A percentile compares a stretch with the other conserved stretches of the same genome.
Conservation (phyloP, 2,329 filamentous ascomycete species). For the Apiospora malaysiana region DNA sequence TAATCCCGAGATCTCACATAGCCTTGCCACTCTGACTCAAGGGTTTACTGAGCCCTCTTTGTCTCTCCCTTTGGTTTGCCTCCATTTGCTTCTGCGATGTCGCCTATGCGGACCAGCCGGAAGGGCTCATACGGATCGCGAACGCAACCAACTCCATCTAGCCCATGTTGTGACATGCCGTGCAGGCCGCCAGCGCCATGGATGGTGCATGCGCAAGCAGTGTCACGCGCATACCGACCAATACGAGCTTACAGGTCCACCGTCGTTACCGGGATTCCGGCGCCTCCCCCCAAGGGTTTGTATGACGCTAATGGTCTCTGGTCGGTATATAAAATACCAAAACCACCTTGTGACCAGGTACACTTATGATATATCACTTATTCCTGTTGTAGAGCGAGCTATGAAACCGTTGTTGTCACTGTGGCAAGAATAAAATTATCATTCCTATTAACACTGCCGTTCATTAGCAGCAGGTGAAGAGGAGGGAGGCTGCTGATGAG, state of each 20-base stretch:
- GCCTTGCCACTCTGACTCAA: conserved; percentile 10
- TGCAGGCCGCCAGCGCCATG: conserved; percentile 6
- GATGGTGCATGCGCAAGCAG: background rate
- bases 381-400: background rate
- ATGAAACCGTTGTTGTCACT: background rate
- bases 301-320: background rate
- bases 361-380: background rate
- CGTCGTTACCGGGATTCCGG: conserved; percentile 11
- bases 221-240: conserved; percentile 16
- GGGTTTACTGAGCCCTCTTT: background rate
- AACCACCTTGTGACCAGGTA: background rate
- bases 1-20: conserved; percentile 8
- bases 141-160: conserved; percentile 11
- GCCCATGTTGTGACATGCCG: conserved; percentile 3
- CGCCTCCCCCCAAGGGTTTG: background rate
- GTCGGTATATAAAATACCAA: background rate
- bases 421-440: background rate
- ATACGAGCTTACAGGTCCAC: conserved; percentile 14
- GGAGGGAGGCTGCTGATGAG: background rate
- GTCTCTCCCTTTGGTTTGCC: background rate
- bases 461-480: background rate
- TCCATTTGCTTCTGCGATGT: background rate
- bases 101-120: conserved; percentile 5
- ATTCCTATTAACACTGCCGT: background rate
- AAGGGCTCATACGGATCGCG: conserved; percentile 9